Base-by-base conservation (phyloP, 2,329 filamentous ascomycete genomes). In the Calonectria ilicicola region DNA sequence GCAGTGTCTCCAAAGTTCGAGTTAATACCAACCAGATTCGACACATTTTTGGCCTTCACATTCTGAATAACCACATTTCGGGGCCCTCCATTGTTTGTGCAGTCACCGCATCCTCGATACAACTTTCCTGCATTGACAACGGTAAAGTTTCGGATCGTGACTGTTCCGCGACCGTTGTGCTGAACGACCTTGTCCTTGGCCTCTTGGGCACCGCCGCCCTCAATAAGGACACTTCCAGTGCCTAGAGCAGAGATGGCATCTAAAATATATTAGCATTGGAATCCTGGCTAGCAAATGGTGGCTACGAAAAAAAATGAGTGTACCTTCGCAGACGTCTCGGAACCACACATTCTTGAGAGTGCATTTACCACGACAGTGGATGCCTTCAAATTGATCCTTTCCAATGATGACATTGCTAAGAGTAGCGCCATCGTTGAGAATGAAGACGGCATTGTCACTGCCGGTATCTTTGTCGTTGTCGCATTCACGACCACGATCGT, bases 301-400 rank as follows among this genome's bases (percentile, higher is more conserved):
- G 4, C 32, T 12, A 19, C 4, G 3, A 35, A 19, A 5, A 32
- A 32, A 9, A 6, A 38, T 1, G 4, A 26, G n/a, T 40, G 38
- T 49, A 51, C 63, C 63, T 51, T 85, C 83, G 73, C 83, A 85
- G 58, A 85, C 82, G 44, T 83, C 80, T 19, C 80, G 76, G 79
- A 82, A 83, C 83, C 82, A 83, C 65, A 85, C 83, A 75, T 82
- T 82, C 69, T 79, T 80, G 19, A 82, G 75, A 21, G 79, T 81
- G 78, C 70, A 51, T 76, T 80, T 56, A 82, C 77, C 76, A 5
- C 72, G 56, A 67, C 79, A 81, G 75, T 80, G 76, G 32, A 80
- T 74, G 60, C 79, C 79, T 72, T 80, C 76, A 23, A 47, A 65
- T 44, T 78, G 75, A 51, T 76, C 69, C 12, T 40, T 53, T 10